phyloP scores from a whole-genome alignment of 768 basidiomycete species.

The Boletus barrowsii region DNA sequence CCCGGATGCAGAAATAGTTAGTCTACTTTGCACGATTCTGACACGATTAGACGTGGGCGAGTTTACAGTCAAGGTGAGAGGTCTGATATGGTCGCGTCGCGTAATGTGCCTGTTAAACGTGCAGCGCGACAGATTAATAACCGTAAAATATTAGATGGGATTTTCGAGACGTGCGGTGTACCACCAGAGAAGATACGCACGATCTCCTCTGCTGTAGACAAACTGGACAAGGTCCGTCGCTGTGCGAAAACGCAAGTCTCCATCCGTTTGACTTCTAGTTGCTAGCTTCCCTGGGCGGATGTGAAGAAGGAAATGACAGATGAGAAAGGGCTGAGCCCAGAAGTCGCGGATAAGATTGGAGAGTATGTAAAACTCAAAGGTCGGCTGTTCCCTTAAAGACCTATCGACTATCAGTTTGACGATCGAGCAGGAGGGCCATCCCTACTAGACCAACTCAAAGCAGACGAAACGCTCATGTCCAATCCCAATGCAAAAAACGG shows the following conservation, averaged over 20 bases:
- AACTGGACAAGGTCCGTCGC: slow-evolving; percentile 83
- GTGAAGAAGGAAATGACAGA: slow-evolving; percentile 96
- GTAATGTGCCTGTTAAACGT: not conserved
- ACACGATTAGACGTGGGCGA: slow-evolving; percentile 87
- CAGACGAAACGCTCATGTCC: slow-evolving; percentile 60
- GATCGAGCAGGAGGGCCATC: slow-evolving; percentile 62
- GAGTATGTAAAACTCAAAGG: slow-evolving; percentile 97
- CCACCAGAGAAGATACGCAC: slow-evolving; percentile 83
- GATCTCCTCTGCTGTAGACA: slow-evolving; percentile 97
- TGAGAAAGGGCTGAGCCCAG: slow-evolving; percentile 84
- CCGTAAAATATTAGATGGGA: slow-evolving; percentile 94
- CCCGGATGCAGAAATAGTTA: slow-evolving; percentile 89
- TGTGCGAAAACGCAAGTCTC: not conserved
- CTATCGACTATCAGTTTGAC: not conserved
- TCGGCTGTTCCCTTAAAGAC: slow-evolving; percentile 24
- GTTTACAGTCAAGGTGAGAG: slow-evolving; percentile 84
- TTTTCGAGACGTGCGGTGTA: slow-evolving; percentile 96
- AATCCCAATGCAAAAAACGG: slow-evolving; percentile 80
- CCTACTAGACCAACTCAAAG: slow-evolving; percentile 67
- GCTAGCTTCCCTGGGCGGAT: slow-evolving; percentile 80
- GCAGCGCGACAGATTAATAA: slow-evolving; percentile 72
- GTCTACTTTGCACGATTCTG: slow-evolving; percentile 77
- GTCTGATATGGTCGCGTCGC: not conserved
- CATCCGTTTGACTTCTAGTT: not conserved
- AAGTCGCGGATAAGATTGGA: slow-evolving; percentile 89